A percentile compares a stretch with the other conserved stretches of the same genome.
Evolutionary conservation across 1,284 basidiomycete genomes (phyloP).

Genomic region (Cystobasidiaceae sp.): DNA sequence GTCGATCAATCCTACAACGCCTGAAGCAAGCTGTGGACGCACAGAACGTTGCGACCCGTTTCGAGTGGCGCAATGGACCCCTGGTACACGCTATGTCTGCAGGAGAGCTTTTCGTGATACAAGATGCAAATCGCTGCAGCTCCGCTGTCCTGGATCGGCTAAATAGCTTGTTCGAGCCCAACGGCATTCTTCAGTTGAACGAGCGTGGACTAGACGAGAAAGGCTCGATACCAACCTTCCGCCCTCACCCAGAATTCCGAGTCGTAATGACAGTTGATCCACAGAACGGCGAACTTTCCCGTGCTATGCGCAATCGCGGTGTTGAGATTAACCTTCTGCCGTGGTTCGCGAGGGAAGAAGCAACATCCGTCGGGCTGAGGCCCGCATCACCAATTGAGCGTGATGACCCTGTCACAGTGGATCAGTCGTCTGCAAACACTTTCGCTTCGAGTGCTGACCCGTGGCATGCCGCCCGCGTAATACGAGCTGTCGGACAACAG

Average conservation of each 20-base stretch:
- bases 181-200: conserved; percentile 71
- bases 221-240: conserved; percentile 60
- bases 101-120: conserved; percentile 86
- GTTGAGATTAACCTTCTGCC: conserved; percentile 62
- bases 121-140: conserved; percentile 90
- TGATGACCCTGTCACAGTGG: no score
- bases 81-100: conserved; percentile 76
- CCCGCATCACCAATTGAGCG: no score
- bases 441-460: no score
- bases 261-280: conserved; percentile 93
- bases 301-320: conserved; percentile 97
- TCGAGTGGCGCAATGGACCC: conserved; percentile 97
- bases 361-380: no score
- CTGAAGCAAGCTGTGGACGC: not conserved
- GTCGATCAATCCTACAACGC: no score
- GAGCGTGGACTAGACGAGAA: conserved; percentile 83
- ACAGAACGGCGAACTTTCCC: conserved; percentile 83
- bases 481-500: no score
- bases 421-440: no score
- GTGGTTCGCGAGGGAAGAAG: not conserved
- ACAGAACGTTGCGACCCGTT: conserved; percentile 51
- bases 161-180: conserved; percentile 87
- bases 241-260: conserved; percentile 81
- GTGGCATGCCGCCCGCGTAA: no score
- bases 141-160: conserved; percentile 94